Conservation (phyloP, 1,139 yeast species). For the Yamadazyma kanchanaburiensis region DNA sequence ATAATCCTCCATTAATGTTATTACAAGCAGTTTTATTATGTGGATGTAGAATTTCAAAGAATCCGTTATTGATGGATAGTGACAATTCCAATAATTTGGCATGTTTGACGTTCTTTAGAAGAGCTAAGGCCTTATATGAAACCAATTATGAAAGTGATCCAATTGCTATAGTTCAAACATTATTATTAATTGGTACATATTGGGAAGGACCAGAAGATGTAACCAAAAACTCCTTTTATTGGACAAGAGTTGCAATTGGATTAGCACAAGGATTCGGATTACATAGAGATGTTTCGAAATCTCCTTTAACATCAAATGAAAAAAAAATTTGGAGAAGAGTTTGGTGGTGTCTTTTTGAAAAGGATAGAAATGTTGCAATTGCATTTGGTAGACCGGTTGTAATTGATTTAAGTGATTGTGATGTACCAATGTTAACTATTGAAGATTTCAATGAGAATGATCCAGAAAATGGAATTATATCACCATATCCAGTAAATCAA, state of each 20-base stretch:
- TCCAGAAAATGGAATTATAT: conserved; percentile 37
- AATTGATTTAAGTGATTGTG: conserved; percentile 73
- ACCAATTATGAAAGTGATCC: conserved; percentile 73
- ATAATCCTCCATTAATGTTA: conserved; percentile 66
- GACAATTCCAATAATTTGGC: conserved; percentile 58
- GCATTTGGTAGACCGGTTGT: conserved; percentile 75
- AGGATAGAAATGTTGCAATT: conserved; percentile 69
- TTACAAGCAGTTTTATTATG: conserved; percentile 68
- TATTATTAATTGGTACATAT: conserved; percentile 64
- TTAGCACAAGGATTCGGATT: conserved; percentile 80
- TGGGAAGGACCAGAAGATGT: conserved; percentile 83
- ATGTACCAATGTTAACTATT: conserved; percentile 66
- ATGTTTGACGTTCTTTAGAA: conserved; percentile 63
- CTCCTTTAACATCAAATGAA: conserved; percentile 36
- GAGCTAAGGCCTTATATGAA: conserved; percentile 77
- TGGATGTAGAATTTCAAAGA: conserved; percentile 62
- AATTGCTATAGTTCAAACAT: conserved; percentile 59
- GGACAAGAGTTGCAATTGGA: conserved; percentile 73
- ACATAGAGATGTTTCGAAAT: conserved; percentile 50
- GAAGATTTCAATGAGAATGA: conserved; percentile 66
- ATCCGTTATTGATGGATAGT: conserved; percentile 55
- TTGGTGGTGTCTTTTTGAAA: conserved; percentile 79
- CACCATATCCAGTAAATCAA: conserved; percentile 46
- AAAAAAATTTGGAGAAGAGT: conserved; percentile 64
- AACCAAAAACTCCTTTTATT: conserved; percentile 69